Evolutionary conservation across 1,139 yeast species (phyloP), one percentile per base, ranked within the genome.

Genomic region (Diutina mesorugosa): DNA sequence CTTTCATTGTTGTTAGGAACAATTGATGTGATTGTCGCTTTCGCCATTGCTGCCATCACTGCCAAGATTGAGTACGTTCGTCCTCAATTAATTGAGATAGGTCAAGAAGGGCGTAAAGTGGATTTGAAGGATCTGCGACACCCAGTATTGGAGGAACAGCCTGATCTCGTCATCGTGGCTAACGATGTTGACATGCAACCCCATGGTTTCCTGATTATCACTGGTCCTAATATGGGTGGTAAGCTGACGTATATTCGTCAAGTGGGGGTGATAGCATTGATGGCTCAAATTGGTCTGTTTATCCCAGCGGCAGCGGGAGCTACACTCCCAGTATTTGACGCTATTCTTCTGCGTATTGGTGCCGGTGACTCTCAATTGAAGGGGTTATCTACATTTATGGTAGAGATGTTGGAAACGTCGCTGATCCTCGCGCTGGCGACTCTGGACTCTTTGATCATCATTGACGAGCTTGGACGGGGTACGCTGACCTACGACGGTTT

Each of bases 191-290:
- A 72, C 14, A 72, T 90, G 58, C 8, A 28, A 12, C 48, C 41
- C 18, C 38, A 16, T 7, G 66, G 72, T 16, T 91, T 93, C 65
- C 77, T 83, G 16, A 86, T 93, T 41, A 89, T 93, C 45, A 93
- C 99, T 0, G 99, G 99, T 21, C 99, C 99, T 47, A 93, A 93
- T 66, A 93, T 93, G 99, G 99, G 98, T 59, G 98, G 98, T 66
- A 93, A 93, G 68, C 90, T 97, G 0, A 91, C 98, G 0, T 93
- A 88, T 68, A 90, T 93, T 56, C 80, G 97, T 60, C 97, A 93
- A 64, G 78, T 90, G 56, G 99, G 98, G 10, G 95, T 89, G 1
- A 86, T 91, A 58, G 85, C 95, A 2, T 73, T 91, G 55, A 79
- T 93, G 89, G 90, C 93, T 45, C 99, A 93, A 68, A 80, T 91